Evolutionary conservation across 352 stramenopile genomes (phyloP), one percentile per base, ranked within the genome.

Genomic region (Thalassiosira delicatula): DNA sequence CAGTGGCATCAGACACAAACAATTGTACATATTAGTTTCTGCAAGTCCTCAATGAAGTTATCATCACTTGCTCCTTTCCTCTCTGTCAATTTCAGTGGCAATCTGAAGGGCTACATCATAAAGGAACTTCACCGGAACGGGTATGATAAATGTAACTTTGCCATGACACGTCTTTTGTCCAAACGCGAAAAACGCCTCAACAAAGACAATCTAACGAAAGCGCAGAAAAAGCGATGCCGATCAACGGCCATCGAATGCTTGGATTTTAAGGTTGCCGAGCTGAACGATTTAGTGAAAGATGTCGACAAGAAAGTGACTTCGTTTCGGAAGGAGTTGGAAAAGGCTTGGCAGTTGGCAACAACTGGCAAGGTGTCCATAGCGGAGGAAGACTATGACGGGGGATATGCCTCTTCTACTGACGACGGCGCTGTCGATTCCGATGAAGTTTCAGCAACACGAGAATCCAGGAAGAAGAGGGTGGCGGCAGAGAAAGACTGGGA

Each of bases 71-170:
- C n/a, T n/a, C n/a, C n/a, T n/a, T n/a, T n/a, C n/a, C n/a, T n/a
- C n/a, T n/a, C n/a, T n/a, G n/a, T n/a, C n/a, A n/a, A n/a, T n/a
- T n/a, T n/a, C n/a, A n/a, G n/a, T n/a, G n/a, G n/a, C n/a, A n/a
- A n/a, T n/a, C n/a, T n/a, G 27, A 68, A 80, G 25, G 11, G 42
- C 0, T 75, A 76, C 27, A 54, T 79, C 33, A 60, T 82, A 11
- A 21, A 77, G 27, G 40, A 80, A 23, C 53, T 87, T 0, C 77
- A 75, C 21, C 70, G 74, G 67, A 71, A 67, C 42, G 79, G 79
- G n/a, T 42, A 80, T 35, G 79, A 87, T 71, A 60, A 83, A 74
- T 70, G 44, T 32, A 79, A 76, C 30, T 63, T n/a, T 12, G 70
- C 74, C 25, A 65, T 87, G 19, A 75, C 9, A 76, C 62, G 53